phyloP scores from a whole-genome alignment of 2,329 filamentous ascomycete genomes.

The Pseudocercospora macadamiae region DNA sequence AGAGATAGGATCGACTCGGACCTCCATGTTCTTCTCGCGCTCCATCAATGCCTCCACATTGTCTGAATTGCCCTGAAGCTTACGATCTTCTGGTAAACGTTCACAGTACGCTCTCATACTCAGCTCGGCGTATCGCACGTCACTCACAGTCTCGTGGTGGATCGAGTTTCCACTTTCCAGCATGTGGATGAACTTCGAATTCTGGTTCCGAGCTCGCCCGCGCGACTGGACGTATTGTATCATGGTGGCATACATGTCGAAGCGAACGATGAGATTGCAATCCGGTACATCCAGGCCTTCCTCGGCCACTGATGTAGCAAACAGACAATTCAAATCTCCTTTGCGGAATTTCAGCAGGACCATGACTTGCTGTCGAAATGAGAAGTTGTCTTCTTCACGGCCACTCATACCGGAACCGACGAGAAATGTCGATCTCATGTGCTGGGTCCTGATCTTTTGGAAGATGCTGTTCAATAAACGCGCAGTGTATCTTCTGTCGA shows the following conservation, averaged over 20 bases:
- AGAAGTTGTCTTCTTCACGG: slow-evolving; percentile 60
- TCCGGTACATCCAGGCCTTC: slow-evolving; percentile 69
- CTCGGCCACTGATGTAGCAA: slow-evolving; percentile 67
- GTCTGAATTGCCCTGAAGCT: slow-evolving; percentile 63
- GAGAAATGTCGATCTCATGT: slow-evolving; percentile 65
- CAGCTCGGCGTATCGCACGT: slow-evolving; percentile 62
- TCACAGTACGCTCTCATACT: slow-evolving; percentile 76
- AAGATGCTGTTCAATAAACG: slow-evolving; percentile 72
- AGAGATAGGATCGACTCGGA: slow-evolving; percentile 65
- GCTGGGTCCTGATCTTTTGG: slow-evolving; percentile 56
- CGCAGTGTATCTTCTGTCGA: slow-evolving; percentile 76
- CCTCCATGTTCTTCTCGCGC: slow-evolving; percentile 52
- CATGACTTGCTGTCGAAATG: slow-evolving; percentile 73
- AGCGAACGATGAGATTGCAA: slow-evolving; percentile 71
- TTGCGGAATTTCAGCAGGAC: slow-evolving; percentile 68
- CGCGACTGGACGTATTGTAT: slow-evolving; percentile 95
- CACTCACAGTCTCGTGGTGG: slow-evolving; percentile 60
- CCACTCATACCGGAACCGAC: slow-evolving; percentile 58
- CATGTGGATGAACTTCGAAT: slow-evolving; percentile 86
- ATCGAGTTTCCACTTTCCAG: slow-evolving; percentile 68
- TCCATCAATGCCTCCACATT: slow-evolving; percentile 57
- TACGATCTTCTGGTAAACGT: slow-evolving; percentile 72
- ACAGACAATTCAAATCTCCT: slow-evolving; percentile 63
- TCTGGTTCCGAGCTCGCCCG: slow-evolving; percentile 76
- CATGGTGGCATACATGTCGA: slow-evolving; percentile 85